These are phyloP conservation scores for Collybia sp. DNA, from an alignment of 768 basidiomycete genomes.

Conservation along the genomic window DNA sequence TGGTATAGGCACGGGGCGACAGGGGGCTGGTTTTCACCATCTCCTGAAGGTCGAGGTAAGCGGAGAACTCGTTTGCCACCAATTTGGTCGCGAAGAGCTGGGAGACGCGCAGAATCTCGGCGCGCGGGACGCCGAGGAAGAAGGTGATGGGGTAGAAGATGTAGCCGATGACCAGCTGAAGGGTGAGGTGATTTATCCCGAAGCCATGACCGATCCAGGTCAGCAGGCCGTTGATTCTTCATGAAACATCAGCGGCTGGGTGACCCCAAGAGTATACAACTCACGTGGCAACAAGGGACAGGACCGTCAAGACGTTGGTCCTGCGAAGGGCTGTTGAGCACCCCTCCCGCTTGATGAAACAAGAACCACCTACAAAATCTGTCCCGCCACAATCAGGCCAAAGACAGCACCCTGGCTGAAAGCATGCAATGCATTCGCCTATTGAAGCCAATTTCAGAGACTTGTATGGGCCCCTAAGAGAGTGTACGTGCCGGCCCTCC, in stretches of 20 bases:
- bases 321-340: slow-evolving; percentile 24
- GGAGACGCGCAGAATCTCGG: slow-evolving; percentile 79
- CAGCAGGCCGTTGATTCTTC: slow-evolving; percentile 72
- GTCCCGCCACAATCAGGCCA: slow-evolving; percentile 81
- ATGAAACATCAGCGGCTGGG: not conserved
- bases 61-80: slow-evolving; percentile 83
- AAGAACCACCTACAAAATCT: slow-evolving; percentile 60
- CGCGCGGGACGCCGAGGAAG: slow-evolving; percentile 72
- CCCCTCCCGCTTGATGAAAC: slow-evolving; percentile 5
- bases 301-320: slow-evolving; percentile 80
- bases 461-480: not conserved
- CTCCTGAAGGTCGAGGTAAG: slow-evolving; percentile 57
- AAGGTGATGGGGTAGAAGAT: slow-evolving; percentile 86
- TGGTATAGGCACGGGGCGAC: slow-evolving; percentile 71
- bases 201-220: slow-evolving; percentile 89
- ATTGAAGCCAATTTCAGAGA: not conserved
- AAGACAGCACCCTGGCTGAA: slow-evolving; percentile 84
- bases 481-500: slow-evolving; percentile 41
- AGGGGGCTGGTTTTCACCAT: slow-evolving; percentile 50
- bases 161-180: slow-evolving; percentile 84
- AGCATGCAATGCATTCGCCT: slow-evolving; percentile 83
- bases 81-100: slow-evolving; percentile 86
- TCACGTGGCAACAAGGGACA: slow-evolving; percentile 69
- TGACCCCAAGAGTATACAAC: slow-evolving; percentile 10
- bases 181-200: slow-evolving; percentile 75